A percentile compares a stretch with the other conserved stretches of the same genome.
These are phyloP conservation scores for Pichia scutulata DNA, from an alignment of 805 yeast species.

Conservation along the genomic window DNA sequence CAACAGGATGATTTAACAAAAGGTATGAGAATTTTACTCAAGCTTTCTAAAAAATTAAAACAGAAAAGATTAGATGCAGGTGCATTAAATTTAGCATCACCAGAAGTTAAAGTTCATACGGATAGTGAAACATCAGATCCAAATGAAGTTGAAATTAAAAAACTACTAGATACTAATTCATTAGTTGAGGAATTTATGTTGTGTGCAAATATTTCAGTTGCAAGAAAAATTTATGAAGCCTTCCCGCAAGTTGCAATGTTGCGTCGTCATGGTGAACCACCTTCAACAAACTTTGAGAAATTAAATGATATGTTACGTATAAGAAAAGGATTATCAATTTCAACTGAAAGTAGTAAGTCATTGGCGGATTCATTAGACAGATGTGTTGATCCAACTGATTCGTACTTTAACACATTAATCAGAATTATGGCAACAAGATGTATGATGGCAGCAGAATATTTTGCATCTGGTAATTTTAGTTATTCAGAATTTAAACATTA, in stretches of 20 bases:
- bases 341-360: conserved; percentile 80
- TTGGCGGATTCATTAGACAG: conserved; percentile 90
- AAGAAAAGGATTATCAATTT: conserved; percentile 66
- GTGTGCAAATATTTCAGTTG: conserved; percentile 93
- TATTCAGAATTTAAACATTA: conserved; percentile 92
- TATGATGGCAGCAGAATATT: conserved; percentile 99
- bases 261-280: conserved; percentile 97
- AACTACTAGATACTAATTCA: conserved; percentile 84
- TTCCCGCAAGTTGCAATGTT: conserved; percentile 98
- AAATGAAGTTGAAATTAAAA: conserved; percentile 86
- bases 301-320: conserved; percentile 83
- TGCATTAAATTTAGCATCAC: conserved; percentile 93
- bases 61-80: conserved; percentile 88
- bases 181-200: conserved; percentile 98
- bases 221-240: conserved; percentile 82
- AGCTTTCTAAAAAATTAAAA: conserved; percentile 75
- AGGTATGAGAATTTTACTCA: conserved; percentile 78
- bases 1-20: conserved; percentile 79
- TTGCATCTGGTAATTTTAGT: conserved; percentile 82
- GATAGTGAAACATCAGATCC: conserved; percentile 98
- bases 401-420: conserved; percentile 85
- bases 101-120: conserved; percentile 95
- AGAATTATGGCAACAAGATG: conserved; percentile 98
- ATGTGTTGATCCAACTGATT: conserved; percentile 74
- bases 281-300: conserved; percentile 83